Percentiles rank a stretch among this genome's conserved stretches.
Conservation (phyloP, 2,329 filamentous ascomycete genomes). For the Trichoderma breve region DNA sequence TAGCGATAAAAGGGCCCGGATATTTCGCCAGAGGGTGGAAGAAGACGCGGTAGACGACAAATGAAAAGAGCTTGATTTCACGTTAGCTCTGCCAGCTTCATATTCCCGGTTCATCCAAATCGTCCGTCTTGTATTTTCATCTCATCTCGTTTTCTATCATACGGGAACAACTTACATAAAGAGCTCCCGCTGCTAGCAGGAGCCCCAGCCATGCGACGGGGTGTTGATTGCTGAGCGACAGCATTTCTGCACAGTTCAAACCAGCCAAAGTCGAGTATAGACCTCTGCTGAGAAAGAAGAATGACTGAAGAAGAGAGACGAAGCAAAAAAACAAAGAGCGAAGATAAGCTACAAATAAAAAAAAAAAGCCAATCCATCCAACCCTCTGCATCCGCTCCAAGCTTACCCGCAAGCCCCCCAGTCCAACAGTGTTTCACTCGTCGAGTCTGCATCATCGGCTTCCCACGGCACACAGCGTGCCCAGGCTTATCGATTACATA, state of each 20-base stretch:
- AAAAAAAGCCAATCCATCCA: neutral
- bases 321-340: neutral
- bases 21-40: conserved; percentile 65
- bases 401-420: neutral
- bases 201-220: conserved; percentile 29
- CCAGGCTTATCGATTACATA: conserved; percentile 10
- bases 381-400: neutral
- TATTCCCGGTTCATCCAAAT: neutral
- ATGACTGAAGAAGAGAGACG: neutral
- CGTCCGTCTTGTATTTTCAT: neutral
- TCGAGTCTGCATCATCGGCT: conserved; percentile 16
- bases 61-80: conserved; percentile 35
- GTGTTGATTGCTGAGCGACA: conserved; percentile 34
- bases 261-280: neutral
- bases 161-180: conserved; percentile 42
- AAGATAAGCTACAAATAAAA: neutral
- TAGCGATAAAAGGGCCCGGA: conserved; percentile 62
- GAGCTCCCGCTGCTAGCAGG: conserved; percentile 39
- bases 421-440: neutral
- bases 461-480: conserved; percentile 21
- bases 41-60: conserved; percentile 56
- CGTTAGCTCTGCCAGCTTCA: neutral
- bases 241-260: conserved; percentile 12
- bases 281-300: neutral
- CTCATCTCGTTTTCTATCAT: neutral